phyloP scores from a whole-genome alignment of 1,284 basidiomycete genomes.

The Austroboletus rostrupii region DNA sequence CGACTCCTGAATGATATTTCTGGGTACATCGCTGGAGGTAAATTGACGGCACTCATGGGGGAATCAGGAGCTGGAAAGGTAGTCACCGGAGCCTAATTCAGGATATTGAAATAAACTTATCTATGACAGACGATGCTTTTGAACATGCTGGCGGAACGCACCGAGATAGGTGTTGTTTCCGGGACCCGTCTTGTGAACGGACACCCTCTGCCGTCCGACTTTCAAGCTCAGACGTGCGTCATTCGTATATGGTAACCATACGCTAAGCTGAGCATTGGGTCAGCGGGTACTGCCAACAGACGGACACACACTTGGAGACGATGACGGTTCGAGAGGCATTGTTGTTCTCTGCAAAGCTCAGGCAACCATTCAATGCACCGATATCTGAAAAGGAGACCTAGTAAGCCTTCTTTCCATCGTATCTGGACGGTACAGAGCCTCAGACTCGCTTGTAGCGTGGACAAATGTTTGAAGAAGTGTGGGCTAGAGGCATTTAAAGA shows the following conservation, averaged over 20 bases:
- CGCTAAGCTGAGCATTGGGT: background rate
- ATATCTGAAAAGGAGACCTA: conserved; percentile 75
- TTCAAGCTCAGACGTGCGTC: conserved; percentile 63
- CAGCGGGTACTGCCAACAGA: conserved; percentile 77
- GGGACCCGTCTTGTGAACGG: conserved; percentile 83
- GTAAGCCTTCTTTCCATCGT: conserved; percentile 30
- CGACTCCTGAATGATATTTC: conserved; percentile 74
- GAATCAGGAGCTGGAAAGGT: conserved; percentile 79
- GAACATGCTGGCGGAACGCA: conserved; percentile 80
- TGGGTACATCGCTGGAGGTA: conserved; percentile 81
- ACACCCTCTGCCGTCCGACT: conserved; percentile 63
- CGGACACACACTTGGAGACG: conserved; percentile 72
- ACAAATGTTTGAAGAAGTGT: conserved; percentile 75
- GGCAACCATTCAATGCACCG: conserved; percentile 70
- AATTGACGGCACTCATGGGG: conserved; percentile 75
- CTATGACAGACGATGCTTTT: conserved; percentile 66
- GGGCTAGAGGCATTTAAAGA: conserved; percentile 71
- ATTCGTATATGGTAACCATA: background rate
- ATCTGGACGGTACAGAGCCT: too few relatives aligned
- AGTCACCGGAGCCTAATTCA: conserved; percentile 22
- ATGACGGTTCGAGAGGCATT: conserved; percentile 84
- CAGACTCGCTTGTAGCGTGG: conserved; percentile 45
- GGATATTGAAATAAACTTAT: conserved; percentile 7
- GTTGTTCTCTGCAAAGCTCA: conserved; percentile 75
- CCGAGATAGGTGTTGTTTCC: conserved; percentile 72